Evolutionary conservation across 2,329 filamentous ascomycete species (phyloP).

Genomic region (Zalaria obscura): DNA sequence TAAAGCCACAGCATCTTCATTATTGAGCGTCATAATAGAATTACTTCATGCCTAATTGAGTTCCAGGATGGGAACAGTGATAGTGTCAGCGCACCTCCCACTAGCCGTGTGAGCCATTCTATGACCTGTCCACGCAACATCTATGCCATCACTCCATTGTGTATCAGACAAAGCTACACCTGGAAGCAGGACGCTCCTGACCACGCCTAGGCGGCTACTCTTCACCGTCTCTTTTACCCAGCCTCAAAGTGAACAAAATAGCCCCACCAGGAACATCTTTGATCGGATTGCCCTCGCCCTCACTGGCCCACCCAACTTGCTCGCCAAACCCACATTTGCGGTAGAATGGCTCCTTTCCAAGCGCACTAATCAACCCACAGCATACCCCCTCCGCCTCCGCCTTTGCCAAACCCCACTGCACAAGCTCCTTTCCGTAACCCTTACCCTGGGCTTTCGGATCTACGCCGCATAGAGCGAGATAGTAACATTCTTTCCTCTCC

Average conservation of each 20-base stretch:
- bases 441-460: slow-evolving; percentile 9
- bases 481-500: slow-evolving; percentile 12
- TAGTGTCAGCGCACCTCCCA: too few relatives aligned
- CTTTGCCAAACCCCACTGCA: slow-evolving; percentile 14
- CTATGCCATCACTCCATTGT: too few relatives aligned
- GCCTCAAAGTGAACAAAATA: slow-evolving; percentile 2
- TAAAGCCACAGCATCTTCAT: too few relatives aligned
- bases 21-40: too few relatives aligned
- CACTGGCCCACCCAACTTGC: slow-evolving; percentile 2
- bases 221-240: too few relatives aligned
- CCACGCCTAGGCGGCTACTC: too few relatives aligned
- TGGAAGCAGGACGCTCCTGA: too few relatives aligned
- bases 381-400: slow-evolving; percentile 38
- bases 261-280: slow-evolving; percentile 3
- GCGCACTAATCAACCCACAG: slow-evolving; percentile 12
- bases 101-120: too few relatives aligned
- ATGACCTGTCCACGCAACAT: too few relatives aligned
- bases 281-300: slow-evolving; percentile 5
- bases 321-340: slow-evolving; percentile 1
- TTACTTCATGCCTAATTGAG: too few relatives aligned
- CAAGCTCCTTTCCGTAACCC: slow-evolving; percentile 13
- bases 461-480: slow-evolving; percentile 12
- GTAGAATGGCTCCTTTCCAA: slow-evolving; percentile 14
- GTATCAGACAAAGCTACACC: too few relatives aligned
- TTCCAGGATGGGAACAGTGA: too few relatives aligned